Evolutionary conservation across 139 green algal genomes (phyloP).

Genomic region (Chlorella sp.): DNA sequence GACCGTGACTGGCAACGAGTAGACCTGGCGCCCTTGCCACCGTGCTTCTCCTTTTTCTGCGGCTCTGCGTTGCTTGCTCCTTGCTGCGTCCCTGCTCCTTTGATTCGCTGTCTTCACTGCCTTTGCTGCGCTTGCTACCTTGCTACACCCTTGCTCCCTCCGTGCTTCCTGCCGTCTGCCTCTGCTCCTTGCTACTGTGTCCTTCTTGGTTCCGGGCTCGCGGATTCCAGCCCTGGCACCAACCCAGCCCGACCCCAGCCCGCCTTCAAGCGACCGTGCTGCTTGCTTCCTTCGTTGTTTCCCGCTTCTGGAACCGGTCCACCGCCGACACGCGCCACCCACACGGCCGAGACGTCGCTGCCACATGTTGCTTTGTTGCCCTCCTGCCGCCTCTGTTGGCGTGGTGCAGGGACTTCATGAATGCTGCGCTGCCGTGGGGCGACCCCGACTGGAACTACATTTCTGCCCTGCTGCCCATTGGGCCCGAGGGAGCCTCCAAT

Average conservation of each 20-base stretch:
- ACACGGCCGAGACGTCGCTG: too few species aligned
- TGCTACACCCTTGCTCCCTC: neutral
- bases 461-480: neutral
- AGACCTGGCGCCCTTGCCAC: too few species aligned
- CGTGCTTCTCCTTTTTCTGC: too few species aligned
- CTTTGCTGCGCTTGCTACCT: neutral
- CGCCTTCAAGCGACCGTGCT: too few species aligned
- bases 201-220: neutral
- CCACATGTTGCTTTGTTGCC: neutral
- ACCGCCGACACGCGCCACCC: too few species aligned
- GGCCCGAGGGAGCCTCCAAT: neutral
- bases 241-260: too few species aligned
- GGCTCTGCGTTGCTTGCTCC: neutral
- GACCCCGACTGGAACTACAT: conserved; percentile 14
- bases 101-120: neutral
- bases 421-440: conserved; percentile 57
- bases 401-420: conserved; percentile 65
- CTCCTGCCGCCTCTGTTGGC: neutral
- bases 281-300: too few species aligned
- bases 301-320: too few species aligned
- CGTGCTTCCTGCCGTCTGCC: neutral
- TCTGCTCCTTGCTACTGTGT: neutral
- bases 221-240: too few species aligned
- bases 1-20: too few species aligned
- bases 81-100: neutral